Evolutionary conservation across 768 basidiomycete genomes (phyloP).

Genomic region (Tylopilus balloui): DNA sequence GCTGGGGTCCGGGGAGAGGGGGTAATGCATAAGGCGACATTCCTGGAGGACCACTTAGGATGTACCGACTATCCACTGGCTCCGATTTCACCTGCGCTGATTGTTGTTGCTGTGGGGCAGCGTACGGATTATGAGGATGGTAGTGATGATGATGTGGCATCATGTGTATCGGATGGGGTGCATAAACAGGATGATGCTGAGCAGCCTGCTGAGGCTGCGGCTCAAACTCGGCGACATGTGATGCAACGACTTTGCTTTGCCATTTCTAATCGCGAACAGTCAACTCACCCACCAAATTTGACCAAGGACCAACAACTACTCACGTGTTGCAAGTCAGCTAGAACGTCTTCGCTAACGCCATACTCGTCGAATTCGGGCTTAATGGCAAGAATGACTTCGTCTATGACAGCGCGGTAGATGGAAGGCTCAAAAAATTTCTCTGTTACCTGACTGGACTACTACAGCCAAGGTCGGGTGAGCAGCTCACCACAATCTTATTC

Average conservation of each 20-base stretch:
- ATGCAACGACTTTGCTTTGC: slow-evolving; percentile 92
- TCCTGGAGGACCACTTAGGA: slow-evolving; percentile 43
- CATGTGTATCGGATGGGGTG: slow-evolving; percentile 61
- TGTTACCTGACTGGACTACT: slow-evolving; percentile 53
- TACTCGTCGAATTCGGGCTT: slow-evolving; percentile 96
- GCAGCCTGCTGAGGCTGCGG: slow-evolving; percentile 44
- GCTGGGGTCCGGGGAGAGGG: slow-evolving; percentile 57
- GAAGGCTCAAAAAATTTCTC: slow-evolving; percentile 68
- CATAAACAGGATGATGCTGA: slow-evolving; percentile 49
- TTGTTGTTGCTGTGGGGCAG: slow-evolving; percentile 30
- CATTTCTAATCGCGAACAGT: slow-evolving; percentile 64
- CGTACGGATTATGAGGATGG: slow-evolving; percentile 49
- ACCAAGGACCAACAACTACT: slow-evolving; percentile 34
- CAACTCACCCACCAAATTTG: slow-evolving; percentile 5
- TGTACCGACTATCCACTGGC: slow-evolving; percentile 65
- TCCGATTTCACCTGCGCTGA: slow-evolving; percentile 66
- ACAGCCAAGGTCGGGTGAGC: slow-evolving; percentile 56
- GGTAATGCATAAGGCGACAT: slow-evolving; percentile 53
- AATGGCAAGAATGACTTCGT: slow-evolving; percentile 87
- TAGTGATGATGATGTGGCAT: slow-evolving; percentile 54
- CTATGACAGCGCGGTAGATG: slow-evolving; percentile 92
- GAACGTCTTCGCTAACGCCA: slow-evolving; percentile 87
- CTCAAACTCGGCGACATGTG: slow-evolving; percentile 93
- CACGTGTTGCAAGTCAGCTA: slow-evolving; percentile 85
- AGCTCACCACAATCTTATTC: slow-evolving; percentile 98